Evolutionary conservation across 768 basidiomycete species (phyloP), one percentile per base, ranked within the genome.

Genomic region (Tremella yokohamensis): DNA sequence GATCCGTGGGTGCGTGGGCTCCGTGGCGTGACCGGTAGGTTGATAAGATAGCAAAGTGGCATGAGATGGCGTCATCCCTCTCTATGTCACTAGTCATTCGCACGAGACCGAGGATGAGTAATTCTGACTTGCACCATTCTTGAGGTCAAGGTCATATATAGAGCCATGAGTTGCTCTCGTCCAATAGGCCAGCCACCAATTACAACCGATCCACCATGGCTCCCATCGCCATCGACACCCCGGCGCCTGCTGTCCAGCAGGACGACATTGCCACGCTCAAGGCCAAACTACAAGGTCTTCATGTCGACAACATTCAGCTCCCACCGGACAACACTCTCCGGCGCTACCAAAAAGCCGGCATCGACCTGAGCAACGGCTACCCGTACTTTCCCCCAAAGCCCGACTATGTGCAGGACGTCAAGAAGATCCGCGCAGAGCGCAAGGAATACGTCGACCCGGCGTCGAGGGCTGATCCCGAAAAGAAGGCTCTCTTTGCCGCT

Each of bases 381-480:
- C 69, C 69, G 1, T 70, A 70, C 57, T 70, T 58, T 55, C 69
- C 69, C 12, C 58, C 57, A 22, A 65, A 64, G 40, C 69, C 69
- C 15, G 65, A 70, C 20, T 68, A 51, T 50, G 66, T 70, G 16
- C 66, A 70, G 44, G 66, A 70, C 16, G 69, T 70, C 15, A 29
- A 52, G 12, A 61, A 65, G 50, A 65, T 70, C 54, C 34, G 69
- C 18, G 57, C 49, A 0, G 53, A 70, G 26, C 45, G 65, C 4
- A 40, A 66, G 19, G 66, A 67, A 26, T 68, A 72, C 39, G 81
- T 79, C 18, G 87, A 90, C 52, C 84, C 86, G 26, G 88, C 81
- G 8, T 75, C 81, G n/a, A 78, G 78, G 48, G 88, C 88, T 7
- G 87, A 89, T 67, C 83, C 84, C 0, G 79, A 80, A 61, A 90